phyloP scores from a whole-genome alignment of 257 asterid species.

The Solanum okadae region DNA sequence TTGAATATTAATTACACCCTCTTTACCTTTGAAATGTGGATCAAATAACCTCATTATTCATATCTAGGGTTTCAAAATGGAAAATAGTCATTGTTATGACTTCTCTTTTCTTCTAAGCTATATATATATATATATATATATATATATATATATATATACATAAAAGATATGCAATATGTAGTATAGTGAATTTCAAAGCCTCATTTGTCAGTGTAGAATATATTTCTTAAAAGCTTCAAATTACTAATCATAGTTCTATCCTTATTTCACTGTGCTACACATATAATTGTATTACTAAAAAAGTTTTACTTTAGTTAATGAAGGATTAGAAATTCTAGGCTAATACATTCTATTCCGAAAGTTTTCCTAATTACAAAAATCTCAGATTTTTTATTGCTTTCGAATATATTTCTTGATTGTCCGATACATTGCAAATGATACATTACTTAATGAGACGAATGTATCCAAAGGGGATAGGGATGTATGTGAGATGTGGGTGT shows the following conservation, averaged over 20 bases:
- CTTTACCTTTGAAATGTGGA: background rate
- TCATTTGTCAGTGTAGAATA: background rate
- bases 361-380: too few species aligned
- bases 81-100: background rate
- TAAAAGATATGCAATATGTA: background rate
- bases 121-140: too few species aligned
- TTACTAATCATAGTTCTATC: too few species aligned
- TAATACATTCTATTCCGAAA: too few species aligned
- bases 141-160: too few species aligned
- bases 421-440: too few species aligned
- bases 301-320: background rate
- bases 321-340: background rate
- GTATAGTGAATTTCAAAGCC: background rate
- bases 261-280: background rate
- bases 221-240: background rate
- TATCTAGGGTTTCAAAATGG: background rate
- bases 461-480: background rate
- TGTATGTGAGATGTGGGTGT: background rate
- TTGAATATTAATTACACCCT: background rate
- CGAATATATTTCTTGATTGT: accelerated
- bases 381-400: too few species aligned
- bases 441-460: background rate
- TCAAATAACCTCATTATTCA: background rate
- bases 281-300: background rate
- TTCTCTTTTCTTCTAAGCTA: background rate